These are phyloP conservation scores for Chalaropsis thielavioides DNA, from an alignment of 2,329 filamentous ascomycete genomes.

Conservation along the genomic window DNA sequence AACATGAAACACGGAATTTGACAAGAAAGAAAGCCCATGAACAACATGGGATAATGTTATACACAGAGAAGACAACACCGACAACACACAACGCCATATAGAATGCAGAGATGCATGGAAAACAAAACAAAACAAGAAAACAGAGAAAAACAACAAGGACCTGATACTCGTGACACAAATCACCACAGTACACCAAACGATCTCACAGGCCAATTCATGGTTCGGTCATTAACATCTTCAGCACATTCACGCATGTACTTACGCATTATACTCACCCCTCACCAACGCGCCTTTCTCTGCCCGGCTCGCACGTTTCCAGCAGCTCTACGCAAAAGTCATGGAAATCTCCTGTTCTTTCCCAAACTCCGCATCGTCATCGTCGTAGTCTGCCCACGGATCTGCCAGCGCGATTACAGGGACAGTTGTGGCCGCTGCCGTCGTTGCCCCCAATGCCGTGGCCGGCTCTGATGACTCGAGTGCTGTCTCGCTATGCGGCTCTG, in stretches of 20 bases:
- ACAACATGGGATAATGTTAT: background rate
- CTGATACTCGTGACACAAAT: background rate
- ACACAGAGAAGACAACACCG: background rate
- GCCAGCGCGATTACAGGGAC: constrained; percentile 36
- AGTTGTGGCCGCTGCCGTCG: constrained; percentile 28
- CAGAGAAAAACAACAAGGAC: background rate
- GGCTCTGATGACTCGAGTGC: background rate
- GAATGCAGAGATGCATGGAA: background rate
- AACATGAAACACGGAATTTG: background rate
- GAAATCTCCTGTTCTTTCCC: constrained; percentile 60
- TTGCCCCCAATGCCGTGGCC: background rate
- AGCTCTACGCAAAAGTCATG: constrained; percentile 60
- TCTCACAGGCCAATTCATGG: background rate
- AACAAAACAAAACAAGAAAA: background rate
- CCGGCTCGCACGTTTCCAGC: background rate
- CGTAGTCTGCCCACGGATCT: constrained; percentile 57
- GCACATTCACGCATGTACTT: constrained; percentile 1
- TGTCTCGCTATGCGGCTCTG: background rate
- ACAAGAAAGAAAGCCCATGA: background rate
- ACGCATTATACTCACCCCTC: background rate
- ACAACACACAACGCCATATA: background rate
- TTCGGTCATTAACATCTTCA: background rate
- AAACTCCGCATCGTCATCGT: constrained; percentile 49
- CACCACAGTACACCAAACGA: background rate
- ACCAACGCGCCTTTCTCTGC: background rate